Percentiles rank a stretch among this genome's conserved stretches.
Conservation (phyloP, 805 yeast species). For the Candida dendrica region DNA sequence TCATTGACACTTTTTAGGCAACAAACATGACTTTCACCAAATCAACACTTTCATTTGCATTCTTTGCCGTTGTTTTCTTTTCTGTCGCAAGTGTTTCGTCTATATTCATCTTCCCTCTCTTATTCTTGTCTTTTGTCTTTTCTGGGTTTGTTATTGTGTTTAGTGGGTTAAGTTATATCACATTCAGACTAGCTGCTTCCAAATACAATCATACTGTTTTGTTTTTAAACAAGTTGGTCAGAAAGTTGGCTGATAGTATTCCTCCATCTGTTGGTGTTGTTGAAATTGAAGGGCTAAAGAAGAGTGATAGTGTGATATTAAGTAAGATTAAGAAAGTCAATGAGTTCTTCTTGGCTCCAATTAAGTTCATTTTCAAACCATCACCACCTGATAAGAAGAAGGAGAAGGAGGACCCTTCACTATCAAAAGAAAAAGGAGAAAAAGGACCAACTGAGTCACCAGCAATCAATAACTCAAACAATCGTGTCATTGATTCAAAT, state of each 20-base stretch:
- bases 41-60: constrained; percentile 11
- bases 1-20: not conserved
- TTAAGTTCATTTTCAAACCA: not conserved
- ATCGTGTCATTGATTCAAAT: not conserved
- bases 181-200: constrained; percentile 18
- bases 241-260: constrained; percentile 18
- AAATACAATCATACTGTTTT: constrained; percentile 19
- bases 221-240: constrained; percentile 17
- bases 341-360: not conserved
- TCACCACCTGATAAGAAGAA: too few relatives aligned
- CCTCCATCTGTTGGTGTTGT: constrained; percentile 22
- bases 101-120: constrained; percentile 15
- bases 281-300: constrained; percentile 5
- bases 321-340: too few relatives aligned
- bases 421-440: too few relatives aligned
- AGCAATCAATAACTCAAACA: not conserved
- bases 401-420: not conserved
- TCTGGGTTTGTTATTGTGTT: constrained; percentile 20
- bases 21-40: constrained; percentile 6
- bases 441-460: too few relatives aligned
- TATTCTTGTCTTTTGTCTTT: constrained; percentile 16
- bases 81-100: constrained; percentile 8
- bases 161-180: constrained; percentile 17
- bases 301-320: not conserved
- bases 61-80: constrained; percentile 7